phyloP scores from a whole-genome alignment of 257 asterid genomes.

The Rehmannia glutinosa region DNA sequence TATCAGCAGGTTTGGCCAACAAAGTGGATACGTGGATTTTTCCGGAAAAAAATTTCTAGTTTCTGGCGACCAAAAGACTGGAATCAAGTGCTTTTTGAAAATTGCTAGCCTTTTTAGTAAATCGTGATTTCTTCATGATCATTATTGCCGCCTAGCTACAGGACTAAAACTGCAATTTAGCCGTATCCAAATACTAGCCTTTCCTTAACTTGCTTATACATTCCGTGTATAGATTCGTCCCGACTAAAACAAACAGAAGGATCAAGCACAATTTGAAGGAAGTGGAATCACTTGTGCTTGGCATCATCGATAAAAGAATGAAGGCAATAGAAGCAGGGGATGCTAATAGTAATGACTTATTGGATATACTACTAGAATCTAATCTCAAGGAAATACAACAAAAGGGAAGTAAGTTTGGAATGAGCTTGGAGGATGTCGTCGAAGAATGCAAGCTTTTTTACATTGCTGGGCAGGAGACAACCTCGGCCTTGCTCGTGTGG shows the following conservation, averaged over 20 bases:
- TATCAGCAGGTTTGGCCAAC: too few species aligned
- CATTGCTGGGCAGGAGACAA: conserved; percentile 49
- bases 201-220: too few species aligned
- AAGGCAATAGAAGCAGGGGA: conserved; percentile 18
- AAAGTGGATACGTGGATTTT: too few species aligned
- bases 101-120: too few species aligned
- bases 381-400: conserved; percentile 28
- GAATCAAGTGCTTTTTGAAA: too few species aligned
- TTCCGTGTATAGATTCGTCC: conserved; percentile 30
- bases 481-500: conserved; percentile 37
- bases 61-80: too few species aligned
- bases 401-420: conserved; percentile 23
- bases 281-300: conserved; percentile 16
- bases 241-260: conserved; percentile 29
- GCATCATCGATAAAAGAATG: conserved; percentile 22
- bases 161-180: too few species aligned
- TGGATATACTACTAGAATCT: conserved; percentile 33
- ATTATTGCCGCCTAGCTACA: too few species aligned
- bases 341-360: conserved; percentile 18
- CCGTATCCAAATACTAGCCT: too few species aligned
- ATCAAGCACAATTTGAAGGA: conserved; percentile 22
- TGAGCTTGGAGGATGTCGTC: conserved; percentile 31
- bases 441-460: conserved; percentile 51
- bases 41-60: too few species aligned
- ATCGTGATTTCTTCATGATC: too few species aligned